A percentile compares a stretch with the other conserved stretches of the same genome.
phyloP scores from a whole-genome alignment of 1,139 yeast species.

The Zygosaccharomyces pseudobailii region DNA sequence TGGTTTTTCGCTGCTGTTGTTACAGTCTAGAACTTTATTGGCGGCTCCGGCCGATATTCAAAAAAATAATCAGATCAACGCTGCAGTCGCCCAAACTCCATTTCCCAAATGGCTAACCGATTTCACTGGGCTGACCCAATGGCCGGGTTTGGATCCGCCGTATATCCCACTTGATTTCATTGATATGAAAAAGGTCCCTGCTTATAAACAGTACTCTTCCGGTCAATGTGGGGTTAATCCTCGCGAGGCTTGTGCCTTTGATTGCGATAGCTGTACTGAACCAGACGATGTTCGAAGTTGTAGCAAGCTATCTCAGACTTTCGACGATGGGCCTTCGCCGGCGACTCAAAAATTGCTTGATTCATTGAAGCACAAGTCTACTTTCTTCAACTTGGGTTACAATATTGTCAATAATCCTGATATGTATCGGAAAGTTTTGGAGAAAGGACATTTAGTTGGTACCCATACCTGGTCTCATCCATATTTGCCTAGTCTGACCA shows the following conservation, averaged over 20 bases:
- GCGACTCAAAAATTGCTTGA: conserved; percentile 58
- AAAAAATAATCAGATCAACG: neutral
- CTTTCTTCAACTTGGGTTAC: conserved; percentile 82
- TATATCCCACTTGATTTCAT: conserved; percentile 75
- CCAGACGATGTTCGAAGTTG: conserved; percentile 76
- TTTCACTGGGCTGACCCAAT: conserved; percentile 63
- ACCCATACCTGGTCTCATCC: conserved; percentile 94
- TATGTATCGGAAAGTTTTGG: conserved; percentile 52
- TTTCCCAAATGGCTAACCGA: conserved; percentile 77
- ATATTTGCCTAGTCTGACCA: conserved; percentile 68
- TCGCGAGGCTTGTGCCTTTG: conserved; percentile 68
- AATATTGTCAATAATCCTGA: conserved; percentile 76
- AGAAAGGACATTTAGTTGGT: conserved; percentile 72
- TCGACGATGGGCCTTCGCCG: conserved; percentile 92
- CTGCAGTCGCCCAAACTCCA: conserved; percentile 37
- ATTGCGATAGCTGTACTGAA: conserved; percentile 76
- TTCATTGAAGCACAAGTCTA: conserved; percentile 50
- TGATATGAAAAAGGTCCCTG: conserved; percentile 49
- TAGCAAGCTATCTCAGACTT: conserved; percentile 71
- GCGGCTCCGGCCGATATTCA: conserved; percentile 6
- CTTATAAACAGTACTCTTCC: conserved; percentile 47
- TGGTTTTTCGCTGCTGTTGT: neutral
- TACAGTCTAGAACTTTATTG: neutral
- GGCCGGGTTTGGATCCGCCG: conserved; percentile 90
- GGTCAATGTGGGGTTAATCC: conserved; percentile 54